Conservation (phyloP, 495 filamentous ascomycete species). For the Hypoxylon fragiforme region DNA sequence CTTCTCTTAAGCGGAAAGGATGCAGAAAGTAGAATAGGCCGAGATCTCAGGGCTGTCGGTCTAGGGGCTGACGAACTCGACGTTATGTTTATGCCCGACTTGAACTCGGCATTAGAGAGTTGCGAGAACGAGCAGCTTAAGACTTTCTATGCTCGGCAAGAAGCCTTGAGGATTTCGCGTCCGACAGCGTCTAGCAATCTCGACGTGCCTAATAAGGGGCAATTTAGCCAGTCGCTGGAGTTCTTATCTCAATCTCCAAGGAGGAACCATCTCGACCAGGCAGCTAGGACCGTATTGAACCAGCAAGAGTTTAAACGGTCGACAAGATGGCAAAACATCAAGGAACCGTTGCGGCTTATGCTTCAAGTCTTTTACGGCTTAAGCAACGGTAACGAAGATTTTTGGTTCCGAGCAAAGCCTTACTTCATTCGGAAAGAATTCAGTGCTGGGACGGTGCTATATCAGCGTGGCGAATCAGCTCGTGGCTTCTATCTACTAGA, state of each 20-base stretch:
- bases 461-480: conserved; percentile 68
- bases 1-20: conserved; percentile 81
- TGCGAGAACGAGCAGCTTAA: conserved; percentile 95
- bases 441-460: conserved; percentile 70
- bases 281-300: conserved; percentile 70
- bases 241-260: conserved; percentile 76
- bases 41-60: conserved; percentile 76
- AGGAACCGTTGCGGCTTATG: conserved; percentile 86
- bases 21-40: conserved; percentile 71
- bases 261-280: conserved; percentile 72
- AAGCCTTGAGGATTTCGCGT: conserved; percentile 42
- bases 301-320: conserved; percentile 52
- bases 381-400: conserved; percentile 83
- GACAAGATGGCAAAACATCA: conserved; percentile 76
- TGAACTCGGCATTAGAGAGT: conserved; percentile 89
- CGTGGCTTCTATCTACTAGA: conserved; percentile 91
- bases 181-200: conserved; percentile 47
- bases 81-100: conserved; percentile 78
- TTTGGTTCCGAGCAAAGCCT: conserved; percentile 78
- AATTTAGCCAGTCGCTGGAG: conserved; percentile 36
- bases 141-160: conserved; percentile 69
- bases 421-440: conserved; percentile 74
- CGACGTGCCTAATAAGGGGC: conserved; percentile 54
- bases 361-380: conserved; percentile 90
- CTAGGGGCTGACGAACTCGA: conserved; percentile 67